Evolutionary conservation across 805 yeast species (phyloP).

Genomic region (Suhomyces kilbournensis): DNA sequence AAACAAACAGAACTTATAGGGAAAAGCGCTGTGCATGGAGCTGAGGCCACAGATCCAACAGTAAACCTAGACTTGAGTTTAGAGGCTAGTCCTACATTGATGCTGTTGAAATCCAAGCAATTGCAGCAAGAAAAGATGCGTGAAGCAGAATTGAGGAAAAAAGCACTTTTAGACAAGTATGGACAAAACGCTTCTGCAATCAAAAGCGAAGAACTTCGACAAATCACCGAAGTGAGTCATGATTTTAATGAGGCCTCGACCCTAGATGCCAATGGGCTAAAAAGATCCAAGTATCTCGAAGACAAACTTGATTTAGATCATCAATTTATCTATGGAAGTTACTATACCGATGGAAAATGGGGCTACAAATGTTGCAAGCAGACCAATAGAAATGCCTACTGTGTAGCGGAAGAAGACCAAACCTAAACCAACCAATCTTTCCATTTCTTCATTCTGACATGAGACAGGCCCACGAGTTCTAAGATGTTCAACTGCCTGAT

Average conservation of each 20-base stretch:
- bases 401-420: constrained; percentile 12
- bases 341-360: constrained; percentile 40
- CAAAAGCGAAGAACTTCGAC: not conserved
- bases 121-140: constrained; percentile 15
- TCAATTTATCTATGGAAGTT: constrained; percentile 44
- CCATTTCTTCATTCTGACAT: constrained; percentile 15
- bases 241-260: not conserved
- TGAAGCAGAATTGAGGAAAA: constrained; percentile 12
- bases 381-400: constrained; percentile 27
- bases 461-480: constrained; percentile 11
- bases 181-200: constrained; percentile 10
- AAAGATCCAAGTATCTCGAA: constrained; percentile 29
- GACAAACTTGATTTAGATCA: constrained; percentile 39
- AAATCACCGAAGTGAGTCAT: not conserved
- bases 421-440: constrained; percentile 11
- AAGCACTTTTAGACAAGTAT: constrained; percentile 15
- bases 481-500: constrained; percentile 9
- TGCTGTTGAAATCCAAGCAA: constrained; percentile 27
- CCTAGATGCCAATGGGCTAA: constrained; percentile 7
- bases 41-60: constrained; percentile 7
- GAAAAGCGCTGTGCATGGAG: constrained; percentile 6
- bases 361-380: constrained; percentile 44
- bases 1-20: constrained; percentile 9
- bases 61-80: constrained; percentile 28
- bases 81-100: constrained; percentile 38